A percentile compares a stretch with the other conserved stretches of the same genome.
These are phyloP conservation scores for Zasmidium cellare DNA, from an alignment of 2,329 filamentous ascomycete genomes.

Conservation along the genomic window DNA sequence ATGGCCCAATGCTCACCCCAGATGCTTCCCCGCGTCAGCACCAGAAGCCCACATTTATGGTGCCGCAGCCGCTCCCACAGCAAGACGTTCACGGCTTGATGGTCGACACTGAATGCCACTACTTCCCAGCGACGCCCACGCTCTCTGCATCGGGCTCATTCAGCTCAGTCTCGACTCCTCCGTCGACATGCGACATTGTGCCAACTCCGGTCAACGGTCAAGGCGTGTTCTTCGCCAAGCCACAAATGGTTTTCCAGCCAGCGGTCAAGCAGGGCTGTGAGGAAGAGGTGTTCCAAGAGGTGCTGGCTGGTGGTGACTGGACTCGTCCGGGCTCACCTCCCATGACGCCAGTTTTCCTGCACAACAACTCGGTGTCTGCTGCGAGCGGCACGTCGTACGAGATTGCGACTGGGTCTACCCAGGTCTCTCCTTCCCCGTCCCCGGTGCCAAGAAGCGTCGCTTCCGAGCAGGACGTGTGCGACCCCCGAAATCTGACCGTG, in stretches of 20 bases:
- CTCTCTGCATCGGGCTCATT: conserved; percentile 82
- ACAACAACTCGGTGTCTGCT: conserved; percentile 63
- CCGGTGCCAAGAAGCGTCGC: conserved; percentile 70
- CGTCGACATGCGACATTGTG: conserved; percentile 70
- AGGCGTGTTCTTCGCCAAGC: conserved; percentile 30
- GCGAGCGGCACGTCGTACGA: conserved; percentile 62
- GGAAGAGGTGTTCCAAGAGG: conserved; percentile 68
- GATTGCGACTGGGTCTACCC: conserved; percentile 66
- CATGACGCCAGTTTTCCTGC: conserved; percentile 78
- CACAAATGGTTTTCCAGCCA: conserved; percentile 51
- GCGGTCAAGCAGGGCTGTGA: conserved; percentile 71
- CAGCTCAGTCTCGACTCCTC: conserved; percentile 83
- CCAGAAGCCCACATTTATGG: conserved; percentile 73
- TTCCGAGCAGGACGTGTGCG: conserved; percentile 73
- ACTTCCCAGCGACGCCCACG: conserved; percentile 82
- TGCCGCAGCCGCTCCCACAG: conserved; percentile 47
- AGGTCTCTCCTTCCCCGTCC: conserved; percentile 75
- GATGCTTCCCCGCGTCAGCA: conserved; percentile 72
- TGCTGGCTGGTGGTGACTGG: conserved; percentile 74
- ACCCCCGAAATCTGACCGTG: conserved; percentile 86
- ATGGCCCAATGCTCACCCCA: conserved; percentile 67
- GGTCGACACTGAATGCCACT: conserved; percentile 73
- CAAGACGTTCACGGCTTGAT: conserved; percentile 44
- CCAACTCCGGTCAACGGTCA: conserved; percentile 81
- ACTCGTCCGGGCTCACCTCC: conserved; percentile 76